Evolutionary conservation across 129 eudicot genomes (phyloP).

Genomic region (Flaveria brownii): DNA sequence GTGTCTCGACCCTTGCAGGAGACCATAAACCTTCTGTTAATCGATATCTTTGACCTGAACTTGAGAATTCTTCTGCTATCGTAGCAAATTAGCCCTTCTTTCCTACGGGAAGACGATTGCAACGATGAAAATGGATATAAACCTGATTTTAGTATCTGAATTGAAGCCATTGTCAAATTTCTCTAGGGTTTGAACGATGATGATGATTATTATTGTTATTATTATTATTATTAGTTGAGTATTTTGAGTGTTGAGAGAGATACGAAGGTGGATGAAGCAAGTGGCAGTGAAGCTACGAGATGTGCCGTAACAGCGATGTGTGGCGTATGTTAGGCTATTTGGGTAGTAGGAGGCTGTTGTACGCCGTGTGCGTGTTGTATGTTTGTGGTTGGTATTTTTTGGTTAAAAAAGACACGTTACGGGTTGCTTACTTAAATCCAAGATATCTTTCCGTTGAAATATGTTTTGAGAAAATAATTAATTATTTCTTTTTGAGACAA

Average conservation of each 20-base stretch:
- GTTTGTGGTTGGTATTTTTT: constrained; percentile 3
- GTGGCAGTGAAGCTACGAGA: constrained; percentile 34
- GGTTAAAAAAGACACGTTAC: background rate
- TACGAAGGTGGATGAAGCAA: constrained; percentile 34
- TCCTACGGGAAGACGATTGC: constrained; percentile 30
- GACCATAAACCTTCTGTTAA: constrained; percentile 40
- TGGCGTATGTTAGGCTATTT: constrained; percentile 46
- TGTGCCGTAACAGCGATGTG: constrained; percentile 11
- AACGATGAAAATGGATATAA: constrained; percentile 47
- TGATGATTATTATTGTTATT: background rate
- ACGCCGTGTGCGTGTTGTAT: constrained; percentile 40
- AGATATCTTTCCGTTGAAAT: background rate
- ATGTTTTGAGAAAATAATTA: too few species aligned
- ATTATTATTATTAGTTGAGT: too few species aligned
- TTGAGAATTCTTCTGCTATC: constrained; percentile 32
- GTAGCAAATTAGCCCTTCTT: constrained; percentile 30
- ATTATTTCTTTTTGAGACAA: too few species aligned
- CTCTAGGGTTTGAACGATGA: background rate
- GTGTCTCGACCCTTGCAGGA: constrained; percentile 46
- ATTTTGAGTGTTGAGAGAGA: background rate
- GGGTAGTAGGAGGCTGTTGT: constrained; percentile 28
- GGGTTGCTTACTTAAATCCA: background rate
- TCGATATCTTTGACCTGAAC: constrained; percentile 21
- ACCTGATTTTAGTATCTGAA: constrained; percentile 55
- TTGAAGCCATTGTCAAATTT: constrained; percentile 49